Evolutionary conservation across 176 grass and related monocot genomes (phyloP).

Genomic region (Oryza rufipogon): DNA sequence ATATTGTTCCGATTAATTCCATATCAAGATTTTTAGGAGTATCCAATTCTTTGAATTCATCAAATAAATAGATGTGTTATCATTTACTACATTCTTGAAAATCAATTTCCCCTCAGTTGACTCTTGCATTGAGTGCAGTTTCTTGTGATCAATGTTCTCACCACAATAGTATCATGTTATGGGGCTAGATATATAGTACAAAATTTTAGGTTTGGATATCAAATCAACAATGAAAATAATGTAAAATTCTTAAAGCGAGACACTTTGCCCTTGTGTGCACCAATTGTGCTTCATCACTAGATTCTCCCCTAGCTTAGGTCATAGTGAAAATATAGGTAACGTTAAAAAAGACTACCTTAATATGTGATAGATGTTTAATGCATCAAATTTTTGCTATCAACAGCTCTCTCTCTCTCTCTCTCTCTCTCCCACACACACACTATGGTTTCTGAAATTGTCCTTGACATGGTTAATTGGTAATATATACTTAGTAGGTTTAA

Average conservation of each 20-base stretch:
- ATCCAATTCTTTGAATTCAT: not conserved
- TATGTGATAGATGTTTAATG: not conserved
- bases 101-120: constrained; percentile 12
- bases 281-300: not conserved
- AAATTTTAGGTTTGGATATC: not conserved
- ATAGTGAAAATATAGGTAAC: not conserved
- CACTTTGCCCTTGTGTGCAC: not conserved
- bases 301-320: not conserved
- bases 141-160: not conserved
- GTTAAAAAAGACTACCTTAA: not conserved
- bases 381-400: not conserved
- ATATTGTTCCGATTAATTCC: constrained; percentile 13
- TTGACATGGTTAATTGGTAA: not conserved
- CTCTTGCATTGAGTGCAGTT: constrained; percentile 3
- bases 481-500: constrained; percentile 16
- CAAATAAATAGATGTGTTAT: not conserved
- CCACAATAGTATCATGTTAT: constrained; percentile 21
- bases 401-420: not conserved
- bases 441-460: not conserved
- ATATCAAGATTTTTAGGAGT: not conserved
- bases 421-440: not conserved
- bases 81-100: constrained; percentile 1
- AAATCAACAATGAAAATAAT: not conserved
- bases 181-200: not conserved
- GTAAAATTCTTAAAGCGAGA: not conserved